Base-by-base conservation (phyloP, 2,329 filamentous ascomycete species). In the Tolypocladium sp. region DNA sequence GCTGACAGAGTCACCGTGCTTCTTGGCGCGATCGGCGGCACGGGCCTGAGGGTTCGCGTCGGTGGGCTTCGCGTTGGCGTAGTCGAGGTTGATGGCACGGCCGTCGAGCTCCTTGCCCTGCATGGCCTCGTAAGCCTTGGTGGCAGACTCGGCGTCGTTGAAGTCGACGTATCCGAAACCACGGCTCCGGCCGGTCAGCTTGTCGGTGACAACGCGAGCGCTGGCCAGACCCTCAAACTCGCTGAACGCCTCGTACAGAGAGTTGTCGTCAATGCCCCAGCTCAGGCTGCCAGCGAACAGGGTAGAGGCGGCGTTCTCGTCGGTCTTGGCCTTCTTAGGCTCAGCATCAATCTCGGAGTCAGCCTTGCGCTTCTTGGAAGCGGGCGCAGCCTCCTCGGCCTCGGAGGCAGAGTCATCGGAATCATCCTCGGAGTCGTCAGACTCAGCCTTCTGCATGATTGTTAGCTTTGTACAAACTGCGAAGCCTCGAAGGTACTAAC, bases 141-240 rank as follows among this genome's bases (percentile, higher is more conserved):
- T 82, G 59, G 89, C 89, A 71, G 84, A 82, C 61, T 83, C 86
- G 61, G 82, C 76, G 65, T 80, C 84, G 71, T 81, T 79, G 76
- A 92, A 96, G 79, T 96, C 92, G 68, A 96, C 90, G 73, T 96
- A 97, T 62, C 92, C 92, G 74, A 95, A 96, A 65, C 91, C 92
- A 78, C 92, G 92, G 75, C 92, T 93, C 71, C 91, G 88, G 69
- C 90, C 90, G 69, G 81, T 83, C 59, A 87, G 85, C 73, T 88
- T 88, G 78, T 96, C 91, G 67, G 86, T 92, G 73, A 96, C 90
- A 70, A 96, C 86, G 67, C 91, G 88, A 64, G 87, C 88, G 68
- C 85, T 83, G 65, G 79, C 77, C 59, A 95, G 81, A 69, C 88
- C 88, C 63, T 87, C 88, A 69, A 88, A 93, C 63, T 83, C 77